Conservation (phyloP, 768 basidiomycete genomes). For the Boletellus ananas region DNA sequence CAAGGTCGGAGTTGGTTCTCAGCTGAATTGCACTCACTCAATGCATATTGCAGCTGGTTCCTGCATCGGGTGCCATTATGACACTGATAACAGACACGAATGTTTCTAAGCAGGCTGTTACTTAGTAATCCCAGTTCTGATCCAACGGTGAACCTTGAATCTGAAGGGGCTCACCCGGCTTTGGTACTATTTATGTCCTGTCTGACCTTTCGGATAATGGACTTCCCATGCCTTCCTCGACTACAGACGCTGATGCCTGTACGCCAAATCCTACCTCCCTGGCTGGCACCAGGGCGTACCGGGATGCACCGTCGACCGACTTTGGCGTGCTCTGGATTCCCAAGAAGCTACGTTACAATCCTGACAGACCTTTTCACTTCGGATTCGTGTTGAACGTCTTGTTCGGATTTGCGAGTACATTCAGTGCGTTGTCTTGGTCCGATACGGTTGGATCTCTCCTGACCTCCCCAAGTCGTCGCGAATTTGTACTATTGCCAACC, state of each 20-base stretch:
- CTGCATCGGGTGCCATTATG: no score
- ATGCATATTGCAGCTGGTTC: no score
- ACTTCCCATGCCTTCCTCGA: slow-evolving; percentile 16
- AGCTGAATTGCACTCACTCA: no score
- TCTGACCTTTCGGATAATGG: not conserved
- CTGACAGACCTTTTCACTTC: slow-evolving; percentile 48
- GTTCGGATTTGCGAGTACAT: slow-evolving; percentile 62
- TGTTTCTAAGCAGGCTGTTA: no score
- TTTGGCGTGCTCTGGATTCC: slow-evolving; percentile 68
- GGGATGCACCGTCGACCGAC: slow-evolving; percentile 34
- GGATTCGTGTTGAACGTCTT: slow-evolving; percentile 49
- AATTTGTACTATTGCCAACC: slow-evolving; percentile 87
- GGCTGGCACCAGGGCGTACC: not conserved
- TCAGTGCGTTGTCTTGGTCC: slow-evolving; percentile 18
- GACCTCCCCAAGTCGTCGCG: slow-evolving; percentile 46
- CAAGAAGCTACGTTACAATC: slow-evolving; percentile 47
- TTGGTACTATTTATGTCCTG: slow-evolving; percentile 13
- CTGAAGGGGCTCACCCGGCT: not conserved
- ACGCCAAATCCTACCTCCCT: not conserved
- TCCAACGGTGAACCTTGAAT: no score
- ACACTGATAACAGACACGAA: no score
- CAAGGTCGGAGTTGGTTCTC: no score
- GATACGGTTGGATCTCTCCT: not conserved
- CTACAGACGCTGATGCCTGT: not conserved
- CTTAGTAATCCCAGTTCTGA: no score